Evolutionary conservation across 768 basidiomycete genomes (phyloP).

Genomic region (Galerina sulciceps): DNA sequence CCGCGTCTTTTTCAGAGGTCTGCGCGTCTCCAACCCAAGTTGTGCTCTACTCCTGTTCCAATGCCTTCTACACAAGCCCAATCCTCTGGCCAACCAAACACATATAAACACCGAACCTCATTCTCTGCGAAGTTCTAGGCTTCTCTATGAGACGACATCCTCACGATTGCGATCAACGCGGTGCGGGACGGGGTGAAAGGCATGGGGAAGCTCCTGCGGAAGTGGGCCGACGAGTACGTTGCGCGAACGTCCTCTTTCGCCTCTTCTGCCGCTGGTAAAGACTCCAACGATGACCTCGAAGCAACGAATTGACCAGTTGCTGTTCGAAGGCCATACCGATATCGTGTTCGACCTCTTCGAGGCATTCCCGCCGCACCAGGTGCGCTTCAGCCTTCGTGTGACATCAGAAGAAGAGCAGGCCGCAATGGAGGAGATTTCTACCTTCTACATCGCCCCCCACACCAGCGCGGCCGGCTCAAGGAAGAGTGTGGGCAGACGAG

Average conservation of each 20-base stretch:
- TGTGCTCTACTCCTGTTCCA: too few species aligned
- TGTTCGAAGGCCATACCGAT: slow-evolving; percentile 88
- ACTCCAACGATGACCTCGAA: too few species aligned
- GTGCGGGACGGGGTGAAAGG: slow-evolving; percentile 79
- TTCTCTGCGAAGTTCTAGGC: slow-evolving; percentile 88
- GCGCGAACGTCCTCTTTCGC: slow-evolving; percentile 26
- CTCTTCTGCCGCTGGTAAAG: background rate
- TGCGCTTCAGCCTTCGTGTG: slow-evolving; percentile 65
- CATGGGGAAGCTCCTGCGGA: slow-evolving; percentile 77
- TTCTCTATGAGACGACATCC: too few species aligned
- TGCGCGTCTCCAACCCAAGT: too few species aligned
- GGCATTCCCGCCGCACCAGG: slow-evolving; percentile 82
- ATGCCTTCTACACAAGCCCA: too few species aligned
- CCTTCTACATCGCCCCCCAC: too few species aligned
- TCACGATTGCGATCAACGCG: slow-evolving; percentile 79
- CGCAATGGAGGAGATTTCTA: too few species aligned
- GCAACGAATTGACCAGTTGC: slow-evolving; percentile 83
- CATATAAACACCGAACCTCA: too few species aligned
- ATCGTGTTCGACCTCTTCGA: slow-evolving; percentile 92
- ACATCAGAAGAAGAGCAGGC: slow-evolving; percentile 61
- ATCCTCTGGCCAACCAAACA: too few species aligned
- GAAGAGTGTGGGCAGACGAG: too few species aligned
- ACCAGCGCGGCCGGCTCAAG: too few species aligned
- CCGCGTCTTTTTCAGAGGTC: too few species aligned
- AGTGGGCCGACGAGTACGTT: slow-evolving; percentile 71